phyloP scores from a whole-genome alignment of 495 filamentous ascomycete genomes.

The Talaromyces liani region DNA sequence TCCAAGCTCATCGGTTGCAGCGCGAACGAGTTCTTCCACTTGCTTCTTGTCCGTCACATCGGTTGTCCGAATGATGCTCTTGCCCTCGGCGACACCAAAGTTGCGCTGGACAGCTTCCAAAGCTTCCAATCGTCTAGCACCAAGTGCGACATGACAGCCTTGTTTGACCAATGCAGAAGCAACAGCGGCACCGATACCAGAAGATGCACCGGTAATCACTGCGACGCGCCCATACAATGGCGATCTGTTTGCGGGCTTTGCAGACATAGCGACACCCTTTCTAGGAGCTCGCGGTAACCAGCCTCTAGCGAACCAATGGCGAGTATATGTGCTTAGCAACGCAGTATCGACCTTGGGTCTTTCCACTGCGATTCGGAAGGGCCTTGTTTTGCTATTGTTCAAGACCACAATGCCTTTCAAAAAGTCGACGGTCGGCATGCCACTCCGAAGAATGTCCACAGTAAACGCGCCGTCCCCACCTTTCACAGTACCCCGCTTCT shows the following conservation, averaged over 20 bases:
- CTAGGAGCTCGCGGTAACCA: conserved; percentile 53
- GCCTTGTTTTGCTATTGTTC: conserved; percentile 48
- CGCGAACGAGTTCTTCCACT: conserved; percentile 46
- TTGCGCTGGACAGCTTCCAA: conserved; percentile 49
- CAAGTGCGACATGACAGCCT: conserved; percentile 56
- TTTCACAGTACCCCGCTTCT: conserved; percentile 47
- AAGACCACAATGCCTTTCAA: conserved; percentile 52
- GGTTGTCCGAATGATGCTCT: conserved; percentile 51
- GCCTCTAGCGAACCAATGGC: conserved; percentile 62
- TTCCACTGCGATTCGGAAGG: conserved; percentile 46
- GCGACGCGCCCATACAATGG: conserved; percentile 45
- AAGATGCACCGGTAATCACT: conserved; percentile 42
- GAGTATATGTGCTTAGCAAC: conserved; percentile 56
- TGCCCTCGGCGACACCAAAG: conserved; percentile 39
- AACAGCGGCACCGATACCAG: conserved; percentile 44
- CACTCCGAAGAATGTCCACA: conserved; percentile 43
- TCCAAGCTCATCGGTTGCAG: conserved; percentile 47
- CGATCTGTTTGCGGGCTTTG: conserved; percentile 31
- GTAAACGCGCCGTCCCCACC: conserved; percentile 55
- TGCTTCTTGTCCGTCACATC: conserved; percentile 53
- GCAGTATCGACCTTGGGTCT: conserved; percentile 53
- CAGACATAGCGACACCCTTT: conserved; percentile 23
- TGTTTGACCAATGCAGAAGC: conserved; percentile 42
- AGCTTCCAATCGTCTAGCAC: conserved; percentile 52
- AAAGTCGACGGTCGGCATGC: conserved; percentile 60